phyloP scores from a whole-genome alignment of 108 stramenopile species.

The Aurantiochytrium sp. region DNA sequence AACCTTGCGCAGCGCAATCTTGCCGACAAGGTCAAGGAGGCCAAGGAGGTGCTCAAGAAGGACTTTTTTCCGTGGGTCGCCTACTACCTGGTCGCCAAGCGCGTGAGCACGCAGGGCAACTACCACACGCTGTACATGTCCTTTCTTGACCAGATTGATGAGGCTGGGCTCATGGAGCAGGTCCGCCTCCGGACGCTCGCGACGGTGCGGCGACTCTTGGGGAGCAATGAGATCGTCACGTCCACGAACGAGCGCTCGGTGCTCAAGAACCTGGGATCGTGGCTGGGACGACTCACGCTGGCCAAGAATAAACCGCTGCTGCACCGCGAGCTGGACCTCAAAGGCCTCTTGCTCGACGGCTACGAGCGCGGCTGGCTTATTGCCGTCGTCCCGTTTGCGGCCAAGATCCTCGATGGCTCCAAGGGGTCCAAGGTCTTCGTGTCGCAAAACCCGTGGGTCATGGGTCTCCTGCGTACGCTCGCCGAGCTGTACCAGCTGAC shows the following conservation, averaged over 20 bases:
- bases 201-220: constrained; percentile 83
- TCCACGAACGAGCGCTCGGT: constrained; percentile 88
- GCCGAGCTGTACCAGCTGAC: constrained; percentile 87
- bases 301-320: constrained; percentile 92
- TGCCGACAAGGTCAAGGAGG: constrained; percentile 78
- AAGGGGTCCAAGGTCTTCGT: constrained; percentile 84
- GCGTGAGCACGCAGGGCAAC: constrained; percentile 95
- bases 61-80: constrained; percentile 93
- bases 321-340: constrained; percentile 91
- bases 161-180: constrained; percentile 71
- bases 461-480: constrained; percentile 89
- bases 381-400: constrained; percentile 95
- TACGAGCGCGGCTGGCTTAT: constrained; percentile 96
- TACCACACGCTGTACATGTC: constrained; percentile 86
- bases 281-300: constrained; percentile 95
- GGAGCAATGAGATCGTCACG: constrained; percentile 87
- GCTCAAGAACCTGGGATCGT: constrained; percentile 95
- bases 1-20: constrained; percentile 89
- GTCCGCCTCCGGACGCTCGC: constrained; percentile 82
- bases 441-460: constrained; percentile 98
- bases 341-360: constrained; percentile 89
- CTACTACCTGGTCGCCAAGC: constrained; percentile 91
- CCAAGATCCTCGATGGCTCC: constrained; percentile 93
- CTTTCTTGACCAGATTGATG: constrained; percentile 83
- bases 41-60: constrained; percentile 74